These are phyloP conservation scores for Aechmea fasciata DNA, from an alignment of 176 grass and related monocot genomes.

Conservation along the genomic window DNA sequence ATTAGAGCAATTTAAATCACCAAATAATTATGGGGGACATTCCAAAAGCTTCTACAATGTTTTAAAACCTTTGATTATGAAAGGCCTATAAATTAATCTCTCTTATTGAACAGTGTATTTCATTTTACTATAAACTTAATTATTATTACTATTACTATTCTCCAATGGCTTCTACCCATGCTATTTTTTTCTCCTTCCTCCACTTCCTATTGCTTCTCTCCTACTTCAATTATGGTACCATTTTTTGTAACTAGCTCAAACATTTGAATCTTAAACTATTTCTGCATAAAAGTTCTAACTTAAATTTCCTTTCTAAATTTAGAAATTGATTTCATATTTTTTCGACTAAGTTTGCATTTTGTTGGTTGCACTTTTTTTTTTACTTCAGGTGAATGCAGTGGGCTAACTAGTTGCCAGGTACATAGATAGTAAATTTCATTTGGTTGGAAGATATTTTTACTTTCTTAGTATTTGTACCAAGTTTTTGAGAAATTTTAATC, in stretches of 20 bases:
- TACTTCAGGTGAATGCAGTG: not conserved
- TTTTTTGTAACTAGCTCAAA: not conserved
- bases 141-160: no score
- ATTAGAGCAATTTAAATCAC: no score
- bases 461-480: not conserved
- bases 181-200: not conserved
- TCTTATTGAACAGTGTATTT: not conserved
- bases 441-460: not conserved
- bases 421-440: not conserved
- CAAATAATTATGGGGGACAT: not conserved
- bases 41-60: not conserved
- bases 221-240: not conserved
- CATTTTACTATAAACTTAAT: not conserved
- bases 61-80: not conserved
- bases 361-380: not conserved
- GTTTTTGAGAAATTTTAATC: not conserved
- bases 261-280: not conserved
- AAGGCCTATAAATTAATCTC: not conserved
- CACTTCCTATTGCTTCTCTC: not conserved
- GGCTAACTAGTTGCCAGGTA: not conserved
- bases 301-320: not conserved
- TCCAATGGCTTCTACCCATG: not conserved
- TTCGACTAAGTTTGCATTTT: not conserved
- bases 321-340: not conserved
- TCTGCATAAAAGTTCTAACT: no score